Base-by-base conservation (phyloP, 1,284 basidiomycete species). In the Fomitiporia mediterranea region DNA sequence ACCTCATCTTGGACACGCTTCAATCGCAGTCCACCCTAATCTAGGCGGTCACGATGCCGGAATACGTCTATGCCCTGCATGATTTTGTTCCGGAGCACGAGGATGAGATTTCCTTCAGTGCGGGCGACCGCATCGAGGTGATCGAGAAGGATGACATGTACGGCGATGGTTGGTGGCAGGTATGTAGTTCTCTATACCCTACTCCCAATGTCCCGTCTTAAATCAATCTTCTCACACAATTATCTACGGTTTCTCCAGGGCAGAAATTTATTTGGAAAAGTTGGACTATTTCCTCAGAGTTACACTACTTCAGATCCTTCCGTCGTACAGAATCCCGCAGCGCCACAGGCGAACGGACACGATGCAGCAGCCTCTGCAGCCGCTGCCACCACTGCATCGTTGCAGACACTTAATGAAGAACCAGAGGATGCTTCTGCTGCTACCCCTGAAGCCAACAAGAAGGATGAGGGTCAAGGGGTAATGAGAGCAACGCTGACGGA, bases 151-250 rank as follows among this genome's bases (percentile, higher is more conserved):
- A 99, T 69, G 96, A 99, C 62, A 75, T 85, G 57, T 99, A 94
- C 68, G 84, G 84, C 40, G 96, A 99, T 70, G 96, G 96, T n/a
- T 99, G 96, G 96, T 98, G 92, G 93, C 88, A 93, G 82, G 94
- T 94, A 66, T 71, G 89, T 76, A 5, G 38, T 61, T 53, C 52
- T 57, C 42, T 53, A 61, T 51, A 58, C 48, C 61, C 51, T 58
- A 47, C 49, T 57, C 56, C 54, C 35, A 37, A 17, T 39, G 25
- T 17, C 49, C 37, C 9, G 17, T 32, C 40, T 28, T 35, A 23
- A 25, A 59, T 60, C 60, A 63, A 21, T 32, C 54, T 65, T 61
- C 52, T 60, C 58, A 57, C 52, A 56, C 19, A 27, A 40, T 30
- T 40, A 28, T 59, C 50, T 52, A 40, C 37, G 46, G 30, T 17